Conservation (phyloP, 2,329 filamentous ascomycete genomes). For the Aspergillus neotritici region DNA sequence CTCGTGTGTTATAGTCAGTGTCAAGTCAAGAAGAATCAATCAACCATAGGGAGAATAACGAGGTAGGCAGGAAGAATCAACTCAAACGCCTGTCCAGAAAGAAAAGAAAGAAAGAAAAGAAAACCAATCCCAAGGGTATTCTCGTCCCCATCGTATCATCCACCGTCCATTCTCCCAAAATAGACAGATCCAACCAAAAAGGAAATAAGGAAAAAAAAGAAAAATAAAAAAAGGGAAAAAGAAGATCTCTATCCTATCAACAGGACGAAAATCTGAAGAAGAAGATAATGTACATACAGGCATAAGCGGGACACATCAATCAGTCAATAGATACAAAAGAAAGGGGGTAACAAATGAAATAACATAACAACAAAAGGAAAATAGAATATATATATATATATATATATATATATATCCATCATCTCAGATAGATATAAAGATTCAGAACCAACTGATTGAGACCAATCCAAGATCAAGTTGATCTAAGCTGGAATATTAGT, state of each 20-base stretch:
- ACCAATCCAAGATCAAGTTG: background rate
- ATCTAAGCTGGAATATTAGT: constrained; percentile 25
- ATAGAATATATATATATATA: background rate
- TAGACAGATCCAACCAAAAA: background rate
- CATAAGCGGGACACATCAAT: constrained; percentile 1
- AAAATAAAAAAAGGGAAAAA: background rate
- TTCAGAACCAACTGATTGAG: background rate
- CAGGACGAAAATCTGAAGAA: background rate
- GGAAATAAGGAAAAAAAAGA: background rate
- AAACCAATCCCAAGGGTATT: background rate
- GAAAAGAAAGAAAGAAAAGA: background rate
- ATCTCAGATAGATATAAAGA: background rate
- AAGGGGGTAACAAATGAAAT: background rate
- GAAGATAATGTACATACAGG: background rate
- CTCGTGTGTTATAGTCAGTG: no score
- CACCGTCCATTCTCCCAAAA: background rate
- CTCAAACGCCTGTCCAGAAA: background rate
- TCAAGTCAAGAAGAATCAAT: no score
- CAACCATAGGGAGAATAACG: no score
- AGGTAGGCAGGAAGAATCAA: no score
- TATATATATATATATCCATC: background rate
- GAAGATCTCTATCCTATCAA: background rate
- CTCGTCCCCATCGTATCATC: background rate
- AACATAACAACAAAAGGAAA: constrained; percentile 1
- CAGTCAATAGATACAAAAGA: constrained; percentile 1